Percentiles rank a stretch among this genome's conserved stretches.
Evolutionary conservation across 129 eudicot species (phyloP).

Genomic region (Artemisia annua): DNA sequence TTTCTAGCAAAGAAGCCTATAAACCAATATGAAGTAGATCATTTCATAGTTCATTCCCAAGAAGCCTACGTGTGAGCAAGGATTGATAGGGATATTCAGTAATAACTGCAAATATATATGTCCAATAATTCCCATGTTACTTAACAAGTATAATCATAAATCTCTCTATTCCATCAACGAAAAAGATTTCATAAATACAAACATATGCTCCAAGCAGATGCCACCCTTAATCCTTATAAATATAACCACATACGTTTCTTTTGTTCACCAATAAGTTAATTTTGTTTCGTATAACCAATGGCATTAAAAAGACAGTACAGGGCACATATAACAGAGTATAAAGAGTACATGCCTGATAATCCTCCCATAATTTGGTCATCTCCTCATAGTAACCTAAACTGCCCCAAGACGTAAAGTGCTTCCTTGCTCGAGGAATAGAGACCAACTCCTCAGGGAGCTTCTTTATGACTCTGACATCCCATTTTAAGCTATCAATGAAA

Average conservation of each 20-base stretch:
- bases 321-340: slow-evolving; percentile 19
- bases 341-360: slow-evolving; percentile 58
- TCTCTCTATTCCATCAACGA: not conserved
- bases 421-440: slow-evolving; percentile 80
- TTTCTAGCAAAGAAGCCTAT: not conserved
- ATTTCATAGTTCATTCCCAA: slow-evolving; percentile 8
- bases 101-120: not conserved
- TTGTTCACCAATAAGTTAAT: not conserved
- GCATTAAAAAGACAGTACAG: slow-evolving; percentile 1
- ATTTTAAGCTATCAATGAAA: slow-evolving; percentile 66
- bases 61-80: not conserved
- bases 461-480: slow-evolving; percentile 74
- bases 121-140: not conserved
- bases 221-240: slow-evolving; percentile 2
- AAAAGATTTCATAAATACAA: not conserved
- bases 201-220: slow-evolving; percentile 12
- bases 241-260: not conserved
- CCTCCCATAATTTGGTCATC: slow-evolving; percentile 76
- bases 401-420: slow-evolving; percentile 91
- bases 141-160: not conserved
- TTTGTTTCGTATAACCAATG: not conserved
- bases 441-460: slow-evolving; percentile 75
- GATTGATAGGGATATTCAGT: not conserved
- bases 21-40: not conserved
- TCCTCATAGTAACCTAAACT: slow-evolving; percentile 83